A percentile compares a stretch with the other conserved stretches of the same genome.
Conservation (phyloP, 768 basidiomycete genomes). For the Podaxis pistillaris region DNA sequence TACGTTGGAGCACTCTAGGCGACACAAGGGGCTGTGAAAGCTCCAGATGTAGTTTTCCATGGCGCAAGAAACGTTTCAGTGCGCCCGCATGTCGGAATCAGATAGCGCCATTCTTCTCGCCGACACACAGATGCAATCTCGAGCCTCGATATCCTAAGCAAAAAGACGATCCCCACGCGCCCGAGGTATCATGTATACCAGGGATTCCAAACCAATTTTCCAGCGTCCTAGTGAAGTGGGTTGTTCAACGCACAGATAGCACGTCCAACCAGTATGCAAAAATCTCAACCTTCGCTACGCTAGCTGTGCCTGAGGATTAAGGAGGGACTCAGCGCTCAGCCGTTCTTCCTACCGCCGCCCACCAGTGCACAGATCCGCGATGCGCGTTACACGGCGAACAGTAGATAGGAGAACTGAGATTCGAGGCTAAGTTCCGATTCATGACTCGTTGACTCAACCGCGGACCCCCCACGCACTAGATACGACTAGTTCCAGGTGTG, state of each 20-base stretch:
- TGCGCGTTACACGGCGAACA: neutral
- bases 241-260: neutral
- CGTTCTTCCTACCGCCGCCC: neutral
- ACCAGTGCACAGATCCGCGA: constrained; percentile 10
- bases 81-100: neutral
- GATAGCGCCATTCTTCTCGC: neutral
- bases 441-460: neutral
- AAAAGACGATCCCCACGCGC: no score
- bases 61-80: neutral
- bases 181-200: neutral
- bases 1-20: no score
- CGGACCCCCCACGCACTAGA: neutral
- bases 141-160: neutral
- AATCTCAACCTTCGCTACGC: neutral
- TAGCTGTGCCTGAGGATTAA: constrained; percentile 14
- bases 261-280: neutral
- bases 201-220: constrained; percentile 1
- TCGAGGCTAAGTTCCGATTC: constrained; percentile 1
- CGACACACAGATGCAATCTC: no score
- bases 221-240: neutral
- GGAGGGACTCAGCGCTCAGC: no score
- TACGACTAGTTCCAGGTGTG: neutral
- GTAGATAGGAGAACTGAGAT: neutral
- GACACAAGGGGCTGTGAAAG: no score
- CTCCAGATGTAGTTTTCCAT: no score